These are phyloP conservation scores for Arctium lappa DNA, from an alignment of 129 eudicot genomes.

Conservation along the genomic window DNA sequence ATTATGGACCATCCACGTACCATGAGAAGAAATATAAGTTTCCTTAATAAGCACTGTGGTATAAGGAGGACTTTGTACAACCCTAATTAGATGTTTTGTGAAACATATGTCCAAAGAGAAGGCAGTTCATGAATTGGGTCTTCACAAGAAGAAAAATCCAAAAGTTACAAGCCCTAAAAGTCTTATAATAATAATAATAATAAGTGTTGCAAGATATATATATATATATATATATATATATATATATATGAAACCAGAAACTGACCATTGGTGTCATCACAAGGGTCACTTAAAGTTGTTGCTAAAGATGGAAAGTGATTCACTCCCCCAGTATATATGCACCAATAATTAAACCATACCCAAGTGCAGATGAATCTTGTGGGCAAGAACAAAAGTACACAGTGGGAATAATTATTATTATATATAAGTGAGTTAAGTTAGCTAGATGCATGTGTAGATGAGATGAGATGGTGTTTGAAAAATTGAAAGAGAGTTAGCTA, in stretches of 20 bases:
- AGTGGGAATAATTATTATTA: conserved; percentile 20
- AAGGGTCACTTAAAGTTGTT: conserved; percentile 19
- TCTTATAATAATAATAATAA: not conserved
- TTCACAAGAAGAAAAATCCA: conserved; percentile 17
- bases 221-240: too few species aligned
- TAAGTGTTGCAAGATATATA: conserved; percentile 9
- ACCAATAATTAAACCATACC: conserved; percentile 29
- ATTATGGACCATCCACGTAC: not conserved
- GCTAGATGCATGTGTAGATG: not conserved
- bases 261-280: conserved; percentile 27
- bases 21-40: not conserved
- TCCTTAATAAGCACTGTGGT: not conserved
- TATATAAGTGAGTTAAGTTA: not conserved
- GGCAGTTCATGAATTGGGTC: conserved; percentile 1
- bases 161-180: conserved; percentile 22
- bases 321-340: conserved; percentile 24
- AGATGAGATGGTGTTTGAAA: not conserved
- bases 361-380: conserved; percentile 35
- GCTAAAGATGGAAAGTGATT: conserved; percentile 30
- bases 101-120: conserved; percentile 4
- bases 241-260: not conserved
- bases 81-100: not conserved
- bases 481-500: conserved; percentile 13
- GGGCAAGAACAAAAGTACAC: conserved; percentile 25
- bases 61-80: not conserved